Evolutionary conservation across 2,329 filamentous ascomycete species (phyloP), one percentile per base, ranked within the genome.

Genomic region (Exophiala aquamarina): DNA sequence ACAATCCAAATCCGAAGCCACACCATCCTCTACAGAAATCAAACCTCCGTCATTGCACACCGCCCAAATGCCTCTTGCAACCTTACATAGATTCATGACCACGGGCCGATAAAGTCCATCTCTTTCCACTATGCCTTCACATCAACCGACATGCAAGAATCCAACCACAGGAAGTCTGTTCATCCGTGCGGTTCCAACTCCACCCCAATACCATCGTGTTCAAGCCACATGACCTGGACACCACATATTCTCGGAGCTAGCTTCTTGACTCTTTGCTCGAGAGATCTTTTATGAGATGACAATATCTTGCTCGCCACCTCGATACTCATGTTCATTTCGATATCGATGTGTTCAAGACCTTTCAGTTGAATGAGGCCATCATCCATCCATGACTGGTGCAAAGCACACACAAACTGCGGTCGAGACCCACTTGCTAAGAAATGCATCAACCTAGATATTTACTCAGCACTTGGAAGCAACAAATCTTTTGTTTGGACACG

Each of bases 41-140:
- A 58, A 61, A 32, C 56, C 36, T 41, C 56, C 42, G 32, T 57
- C 52, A 41, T 55, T 52, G 43, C 56, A 59, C 55, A 55, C 59
- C 42, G 51, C 62, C 3, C 61, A 66, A 31, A 58, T 75, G 59
- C 64, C 70, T 7, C 60, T 78, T 45, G 70, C 73, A 34, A 70
- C 72, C 35, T 68, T 77, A 33, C 61, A 79, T 58, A 66, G 70
- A 52, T 78, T 73, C 61, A 75, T 76, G 66, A 75, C 71, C 49
- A 77, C 70, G 19, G 76, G 76, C 13, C 33, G 42, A 15, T 55
- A 39, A 38, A 31, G 11, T 13, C 10, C 31, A 32, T 31, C 13
- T n/a, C 21, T 14, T 18, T 31, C 29, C 8, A 32, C 26, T 15
- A 42, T n/a, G 18, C 23, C 19, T 11, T 39, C 14, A 19, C 17